Evolutionary conservation across 805 yeast species (phyloP).

Genomic region (Pichia occidentalis): DNA sequence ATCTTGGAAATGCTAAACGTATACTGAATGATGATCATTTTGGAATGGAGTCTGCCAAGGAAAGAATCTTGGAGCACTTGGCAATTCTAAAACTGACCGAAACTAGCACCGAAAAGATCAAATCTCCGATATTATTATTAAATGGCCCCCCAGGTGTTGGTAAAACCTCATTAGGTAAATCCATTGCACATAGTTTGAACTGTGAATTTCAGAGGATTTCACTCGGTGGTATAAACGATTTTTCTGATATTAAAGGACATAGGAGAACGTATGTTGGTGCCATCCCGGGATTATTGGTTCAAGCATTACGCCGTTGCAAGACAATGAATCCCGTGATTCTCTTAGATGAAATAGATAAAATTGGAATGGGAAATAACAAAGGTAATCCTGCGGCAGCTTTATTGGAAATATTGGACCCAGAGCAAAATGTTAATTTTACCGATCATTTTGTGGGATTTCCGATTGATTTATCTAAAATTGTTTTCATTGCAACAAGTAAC

Average conservation of each 20-base stretch:
- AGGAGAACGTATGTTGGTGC: conserved; percentile 89
- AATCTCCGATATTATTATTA: conserved; percentile 69
- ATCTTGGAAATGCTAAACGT: conserved; percentile 46
- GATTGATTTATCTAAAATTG: conserved; percentile 70
- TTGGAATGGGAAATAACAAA: conserved; percentile 22
- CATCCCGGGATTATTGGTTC: conserved; percentile 79
- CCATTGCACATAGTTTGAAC: conserved; percentile 68
- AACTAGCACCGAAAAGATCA: conserved; percentile 9
- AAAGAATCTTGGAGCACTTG: conserved; percentile 68
- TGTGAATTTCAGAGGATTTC: conserved; percentile 75
- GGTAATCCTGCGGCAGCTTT: conserved; percentile 92
- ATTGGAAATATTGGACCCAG: conserved; percentile 85
- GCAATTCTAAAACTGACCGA: conserved; percentile 63
- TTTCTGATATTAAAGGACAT: conserved; percentile 86
- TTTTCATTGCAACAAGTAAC: conserved; percentile 84
- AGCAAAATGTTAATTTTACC: conserved; percentile 67
- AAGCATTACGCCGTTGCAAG: conserved; percentile 67
- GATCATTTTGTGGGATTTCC: conserved; percentile 88
- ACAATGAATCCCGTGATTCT: conserved; percentile 78
- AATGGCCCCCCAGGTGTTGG: conserved; percentile 97
- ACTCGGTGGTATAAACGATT: conserved; percentile 83
- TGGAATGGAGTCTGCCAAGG: conserved; percentile 69
- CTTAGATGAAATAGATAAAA: conserved; percentile 79
- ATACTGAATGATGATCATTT: conserved; percentile 70
- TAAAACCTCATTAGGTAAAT: conserved; percentile 78